Conservation (phyloP, 495 filamentous ascomycete species). For the Penicillium coprophilum region DNA sequence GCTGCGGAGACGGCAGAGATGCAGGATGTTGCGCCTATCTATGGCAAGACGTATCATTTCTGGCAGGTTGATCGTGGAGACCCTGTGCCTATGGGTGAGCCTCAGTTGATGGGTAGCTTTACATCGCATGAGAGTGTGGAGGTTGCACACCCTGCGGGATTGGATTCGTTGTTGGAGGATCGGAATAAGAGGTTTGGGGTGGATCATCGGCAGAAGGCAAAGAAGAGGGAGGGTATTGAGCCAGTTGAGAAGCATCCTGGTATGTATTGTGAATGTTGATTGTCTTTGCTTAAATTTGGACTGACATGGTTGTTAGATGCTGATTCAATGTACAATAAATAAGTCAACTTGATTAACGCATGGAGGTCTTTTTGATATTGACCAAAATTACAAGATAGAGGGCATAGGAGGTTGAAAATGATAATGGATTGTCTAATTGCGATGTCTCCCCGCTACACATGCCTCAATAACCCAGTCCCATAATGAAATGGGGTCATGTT, state of each 20-base stretch:
- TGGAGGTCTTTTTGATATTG: neutral
- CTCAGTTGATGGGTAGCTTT: constrained; percentile 77
- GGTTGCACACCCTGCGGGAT: constrained; percentile 56
- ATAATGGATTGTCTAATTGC: constrained; percentile 11
- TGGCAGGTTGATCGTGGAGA: constrained; percentile 89
- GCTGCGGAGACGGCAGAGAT: constrained; percentile 76
- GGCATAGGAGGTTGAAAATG: neutral
- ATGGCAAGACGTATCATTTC: constrained; percentile 88
- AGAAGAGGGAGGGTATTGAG: constrained; percentile 60
- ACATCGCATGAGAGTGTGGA: constrained; percentile 56
- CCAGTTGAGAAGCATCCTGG: constrained; percentile 59
- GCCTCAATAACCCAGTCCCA: constrained; percentile 50
- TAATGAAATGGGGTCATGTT: constrained; percentile 52
- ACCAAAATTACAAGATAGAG: neutral
- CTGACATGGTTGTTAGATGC: constrained; percentile 39
- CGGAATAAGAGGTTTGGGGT: constrained; percentile 66
- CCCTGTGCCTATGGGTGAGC: constrained; percentile 68
- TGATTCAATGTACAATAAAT: constrained; percentile 48
- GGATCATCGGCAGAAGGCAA: constrained; percentile 60
- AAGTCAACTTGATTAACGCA: neutral
- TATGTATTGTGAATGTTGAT: constrained; percentile 20
- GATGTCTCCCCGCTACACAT: constrained; percentile 45
- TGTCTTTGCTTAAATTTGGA: neutral
- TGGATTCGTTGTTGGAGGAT: constrained; percentile 59
- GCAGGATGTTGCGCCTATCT: constrained; percentile 66